These are phyloP conservation scores for Chlorella sp. DNA, from an alignment of 139 green algal genomes.

Conservation along the genomic window DNA sequence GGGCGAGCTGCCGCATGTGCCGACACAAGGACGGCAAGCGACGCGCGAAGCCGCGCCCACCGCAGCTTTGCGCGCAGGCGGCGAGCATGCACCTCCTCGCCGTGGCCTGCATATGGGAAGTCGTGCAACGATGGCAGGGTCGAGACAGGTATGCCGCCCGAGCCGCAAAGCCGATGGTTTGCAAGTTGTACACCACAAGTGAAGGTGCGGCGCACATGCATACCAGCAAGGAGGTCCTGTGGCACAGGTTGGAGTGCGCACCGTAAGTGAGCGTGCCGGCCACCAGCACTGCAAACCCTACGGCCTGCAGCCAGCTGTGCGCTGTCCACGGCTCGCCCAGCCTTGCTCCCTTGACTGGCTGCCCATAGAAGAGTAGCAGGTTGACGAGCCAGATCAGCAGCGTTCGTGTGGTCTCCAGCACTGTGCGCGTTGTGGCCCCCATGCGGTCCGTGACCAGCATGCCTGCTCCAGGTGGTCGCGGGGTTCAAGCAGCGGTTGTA, in stretches of 20 bases:
- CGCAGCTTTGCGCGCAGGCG: constrained; percentile 10
- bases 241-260: not conserved
- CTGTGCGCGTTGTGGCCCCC: constrained; percentile 70
- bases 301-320: constrained; percentile 60
- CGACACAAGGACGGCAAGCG: not conserved
- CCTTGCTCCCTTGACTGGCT: constrained; percentile 21
- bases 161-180: too few relatives aligned
- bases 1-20: not conserved
- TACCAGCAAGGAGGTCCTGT: not conserved
- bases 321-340: constrained; percentile 61
- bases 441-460: constrained; percentile 75
- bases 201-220: too few relatives aligned
- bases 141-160: too few relatives aligned
- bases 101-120: not conserved
- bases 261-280: constrained; percentile 3
- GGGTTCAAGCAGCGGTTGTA: not conserved
- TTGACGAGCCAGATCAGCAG: constrained; percentile 75
- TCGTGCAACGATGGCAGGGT: too few relatives aligned
- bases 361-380: constrained; percentile 67
- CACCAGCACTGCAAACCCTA: constrained; percentile 16
- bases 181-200: too few relatives aligned
- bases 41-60: not conserved
- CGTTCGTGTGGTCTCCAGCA: constrained; percentile 75
- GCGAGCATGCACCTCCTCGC: not conserved
- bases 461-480: constrained; percentile 14